Base-by-base conservation (phyloP, 768 basidiomycete genomes). In the Auriscalpium orientale region DNA sequence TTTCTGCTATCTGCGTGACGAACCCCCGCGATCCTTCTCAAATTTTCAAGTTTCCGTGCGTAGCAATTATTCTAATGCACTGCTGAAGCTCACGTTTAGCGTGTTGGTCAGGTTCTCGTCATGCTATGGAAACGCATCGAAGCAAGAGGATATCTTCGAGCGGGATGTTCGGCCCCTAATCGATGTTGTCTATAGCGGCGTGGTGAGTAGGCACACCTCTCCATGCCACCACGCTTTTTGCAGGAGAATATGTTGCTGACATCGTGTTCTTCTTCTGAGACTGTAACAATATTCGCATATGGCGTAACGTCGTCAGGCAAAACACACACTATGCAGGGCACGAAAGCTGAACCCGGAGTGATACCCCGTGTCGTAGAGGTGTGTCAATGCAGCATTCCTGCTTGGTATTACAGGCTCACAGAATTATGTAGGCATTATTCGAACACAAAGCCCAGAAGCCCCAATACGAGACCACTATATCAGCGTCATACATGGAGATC, bases 321-420 rank as follows among this genome's bases (percentile, higher is more conserved):
- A 74, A 95, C 91, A 0, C 83, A 92, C 68, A 95, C 93, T 0
- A 95, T 95, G 89, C 91, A 94, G 71, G 92, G 92, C 38, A 83
- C 77, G 8, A 77, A 70, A 38, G 49, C 74, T 1, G 77, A 89
- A 35, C 89, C 88, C n/a, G 92, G 92, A 1, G 85, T 95, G 54
- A 94, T 94, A 60, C 90, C 90, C 21, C 79, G 89, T 28, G 83
- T 84, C 7, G 83, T 94, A n/a, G 70, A 81, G 66, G 90, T 85
- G 58, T 48, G 79, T 64, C 28, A 50, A n/a, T 52, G 4, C 21
- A 34, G 4, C 53, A 34, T 15, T 12, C 16, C 20, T 16, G 37
- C 37, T 35, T 53, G 3, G 37, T 33, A 45, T 16, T 54, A 49
- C 11, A 49, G 36, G 35, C 34, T 45, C 21, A 16, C 21, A 22